These are phyloP conservation scores for Epichloe brachyelytri DNA, from an alignment of 2,329 filamentous ascomycete species.

Conservation along the genomic window DNA sequence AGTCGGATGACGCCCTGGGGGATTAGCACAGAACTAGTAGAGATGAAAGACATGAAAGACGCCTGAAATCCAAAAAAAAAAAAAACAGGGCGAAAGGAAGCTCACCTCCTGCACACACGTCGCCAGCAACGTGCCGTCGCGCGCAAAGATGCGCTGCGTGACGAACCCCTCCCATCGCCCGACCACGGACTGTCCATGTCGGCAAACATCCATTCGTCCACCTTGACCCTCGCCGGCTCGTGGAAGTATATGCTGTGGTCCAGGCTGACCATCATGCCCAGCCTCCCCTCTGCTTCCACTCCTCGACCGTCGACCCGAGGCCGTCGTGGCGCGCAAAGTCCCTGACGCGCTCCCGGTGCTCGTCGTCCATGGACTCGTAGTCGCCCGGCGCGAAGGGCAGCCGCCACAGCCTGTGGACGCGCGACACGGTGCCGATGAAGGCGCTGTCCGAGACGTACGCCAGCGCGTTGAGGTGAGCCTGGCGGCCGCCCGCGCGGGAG, in stretches of 20 bases:
- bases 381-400: slow-evolving; percentile 45
- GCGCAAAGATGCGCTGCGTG: slow-evolving; percentile 58
- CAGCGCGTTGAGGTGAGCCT: slow-evolving; percentile 74
- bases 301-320: slow-evolving; percentile 27
- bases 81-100: background rate
- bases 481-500: slow-evolving; percentile 56
- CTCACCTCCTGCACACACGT: slow-evolving; percentile 69
- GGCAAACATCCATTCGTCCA: slow-evolving; percentile 65
- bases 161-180: slow-evolving; percentile 64
- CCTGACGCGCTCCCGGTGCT: slow-evolving; percentile 23
- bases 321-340: slow-evolving; percentile 25
- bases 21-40: background rate
- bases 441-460: slow-evolving; percentile 89
- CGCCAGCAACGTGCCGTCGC: slow-evolving; percentile 60
- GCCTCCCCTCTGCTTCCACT: slow-evolving; percentile 36
- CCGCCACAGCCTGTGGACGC: slow-evolving; percentile 69
- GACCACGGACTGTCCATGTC: slow-evolving; percentile 75
- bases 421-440: slow-evolving; percentile 80
- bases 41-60: background rate
- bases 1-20: slow-evolving; percentile 5
- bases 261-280: slow-evolving; percentile 78
- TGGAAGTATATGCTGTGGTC: slow-evolving; percentile 65
- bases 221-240: slow-evolving; percentile 42
- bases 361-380: slow-evolving; percentile 36
- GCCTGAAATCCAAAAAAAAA: background rate